phyloP scores from a whole-genome alignment of 495 filamentous ascomycete species.

The Bacidia rubella region DNA sequence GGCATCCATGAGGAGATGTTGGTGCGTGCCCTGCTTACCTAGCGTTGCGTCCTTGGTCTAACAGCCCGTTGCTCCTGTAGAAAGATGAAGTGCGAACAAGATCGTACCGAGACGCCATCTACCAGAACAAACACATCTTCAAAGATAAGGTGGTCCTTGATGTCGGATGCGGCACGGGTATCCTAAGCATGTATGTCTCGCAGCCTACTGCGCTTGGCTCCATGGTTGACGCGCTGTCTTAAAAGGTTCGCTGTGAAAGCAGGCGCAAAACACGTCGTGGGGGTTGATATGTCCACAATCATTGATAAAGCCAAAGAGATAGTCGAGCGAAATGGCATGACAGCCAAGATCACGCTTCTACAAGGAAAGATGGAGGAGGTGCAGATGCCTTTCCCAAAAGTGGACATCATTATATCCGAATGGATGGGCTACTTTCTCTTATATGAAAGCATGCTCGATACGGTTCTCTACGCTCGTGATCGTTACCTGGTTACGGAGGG shows the following conservation, averaged over 20 bases:
- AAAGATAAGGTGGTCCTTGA: conserved; percentile 96
- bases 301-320: conserved; percentile 91
- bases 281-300: conserved; percentile 94
- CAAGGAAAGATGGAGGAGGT: conserved; percentile 98
- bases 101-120: conserved; percentile 93
- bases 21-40: conserved; percentile 41
- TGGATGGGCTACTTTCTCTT: conserved; percentile 99
- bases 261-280: conserved; percentile 86
- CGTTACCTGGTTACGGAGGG: conserved; percentile 73
- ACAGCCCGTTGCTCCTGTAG: conserved; percentile 28
- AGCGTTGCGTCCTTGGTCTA: background rate
- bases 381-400: conserved; percentile 66
- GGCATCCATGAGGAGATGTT: conserved; percentile 98
- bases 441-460: conserved; percentile 97
- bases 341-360: conserved; percentile 72
- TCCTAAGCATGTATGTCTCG: conserved; percentile 62
- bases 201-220: background rate
- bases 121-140: conserved; percentile 91
- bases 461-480: conserved; percentile 88
- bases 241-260: conserved; percentile 92
- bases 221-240: background rate
- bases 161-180: conserved; percentile 90
- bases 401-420: conserved; percentile 98
- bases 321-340: conserved; percentile 71
- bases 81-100: conserved; percentile 96